These are phyloP conservation scores for Tolypocladium tropicale DNA, from an alignment of 2,329 filamentous ascomycete species.

Conservation along the genomic window DNA sequence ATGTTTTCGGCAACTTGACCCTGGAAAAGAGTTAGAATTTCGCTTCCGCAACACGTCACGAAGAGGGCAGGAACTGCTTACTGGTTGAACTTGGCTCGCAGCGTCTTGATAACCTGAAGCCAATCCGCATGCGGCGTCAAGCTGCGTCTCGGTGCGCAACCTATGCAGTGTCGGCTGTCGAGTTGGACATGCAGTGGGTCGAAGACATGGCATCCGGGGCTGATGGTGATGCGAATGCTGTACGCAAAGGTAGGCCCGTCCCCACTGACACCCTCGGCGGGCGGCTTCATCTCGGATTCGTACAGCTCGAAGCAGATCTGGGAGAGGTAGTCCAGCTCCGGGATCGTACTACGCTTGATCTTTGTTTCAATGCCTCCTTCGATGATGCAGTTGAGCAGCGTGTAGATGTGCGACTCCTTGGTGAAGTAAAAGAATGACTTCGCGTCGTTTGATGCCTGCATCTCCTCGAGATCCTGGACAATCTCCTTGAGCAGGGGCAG, in stretches of 20 bases:
- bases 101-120: slow-evolving; percentile 92
- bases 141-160: slow-evolving; percentile 80
- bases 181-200: slow-evolving; percentile 94
- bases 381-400: slow-evolving; percentile 91
- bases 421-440: slow-evolving; percentile 99
- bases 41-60: too few species aligned
- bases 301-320: slow-evolving; percentile 98
- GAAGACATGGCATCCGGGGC: slow-evolving; percentile 90
- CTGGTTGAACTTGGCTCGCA: slow-evolving; percentile 92
- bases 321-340: slow-evolving; percentile 92
- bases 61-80: slow-evolving; percentile 34
- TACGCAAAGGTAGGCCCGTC: slow-evolving; percentile 76
- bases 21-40: slow-evolving; percentile 21
- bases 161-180: slow-evolving; percentile 93
- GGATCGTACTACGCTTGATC: slow-evolving; percentile 89
- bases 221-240: slow-evolving; percentile 91
- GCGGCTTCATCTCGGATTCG: slow-evolving; percentile 70
- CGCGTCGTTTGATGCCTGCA: slow-evolving; percentile 87
- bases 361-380: slow-evolving; percentile 96
- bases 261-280: slow-evolving; percentile 22
- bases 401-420: slow-evolving; percentile 98
- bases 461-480: slow-evolving; percentile 90
- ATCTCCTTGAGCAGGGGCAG: slow-evolving; percentile 92
- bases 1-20: slow-evolving; percentile 57
- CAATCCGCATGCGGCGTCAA: slow-evolving; percentile 88